phyloP scores from a whole-genome alignment of 2,329 filamentous ascomycete genomes.

The Lecanoromycetidae sp. region DNA sequence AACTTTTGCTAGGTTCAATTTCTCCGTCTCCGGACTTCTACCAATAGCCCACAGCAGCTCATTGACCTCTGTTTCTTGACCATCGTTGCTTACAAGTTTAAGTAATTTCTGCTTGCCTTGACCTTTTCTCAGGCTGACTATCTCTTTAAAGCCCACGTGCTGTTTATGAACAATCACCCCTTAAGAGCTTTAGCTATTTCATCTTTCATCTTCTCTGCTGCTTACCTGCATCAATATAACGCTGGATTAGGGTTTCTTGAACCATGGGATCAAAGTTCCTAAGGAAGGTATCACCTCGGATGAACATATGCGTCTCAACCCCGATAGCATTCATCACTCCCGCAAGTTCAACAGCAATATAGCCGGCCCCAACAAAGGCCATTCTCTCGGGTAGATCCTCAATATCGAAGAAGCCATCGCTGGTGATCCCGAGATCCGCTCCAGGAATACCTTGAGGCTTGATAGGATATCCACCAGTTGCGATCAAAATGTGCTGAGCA shows the following conservation, averaged over 20 bases:
- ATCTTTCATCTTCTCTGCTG: too few relatives aligned
- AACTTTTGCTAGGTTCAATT: conserved; percentile 58
- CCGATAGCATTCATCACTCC: conserved; percentile 84
- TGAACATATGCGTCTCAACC: conserved; percentile 75
- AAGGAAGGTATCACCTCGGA: conserved; percentile 67
- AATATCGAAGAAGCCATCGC: conserved; percentile 83
- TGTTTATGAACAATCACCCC: conserved; percentile 37
- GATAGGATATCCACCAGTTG: conserved; percentile 63
- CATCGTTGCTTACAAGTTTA: conserved; percentile 33
- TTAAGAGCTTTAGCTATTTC: too few relatives aligned
- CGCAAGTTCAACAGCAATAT: conserved; percentile 81
- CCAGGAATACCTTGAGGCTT: conserved; percentile 55
- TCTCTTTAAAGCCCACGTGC: conserved; percentile 36
- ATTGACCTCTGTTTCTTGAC: conserved; percentile 43
- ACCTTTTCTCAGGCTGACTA: conserved; percentile 33
- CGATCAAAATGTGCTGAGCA: conserved; percentile 74
- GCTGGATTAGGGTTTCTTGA: conserved; percentile 52
- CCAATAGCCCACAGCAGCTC: conserved; percentile 75
- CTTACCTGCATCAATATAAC: conserved; percentile 39
- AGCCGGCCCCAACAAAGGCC: conserved; percentile 71
- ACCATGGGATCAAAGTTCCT: conserved; percentile 76
- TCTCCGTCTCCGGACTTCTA: conserved; percentile 57
- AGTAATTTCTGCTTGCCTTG: conserved; percentile 37
- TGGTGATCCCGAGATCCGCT: conserved; percentile 62
- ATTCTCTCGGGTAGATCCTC: conserved; percentile 69